Evolutionary conservation across 495 filamentous ascomycete genomes (phyloP).

Genomic region (Hypoxylon rickii): DNA sequence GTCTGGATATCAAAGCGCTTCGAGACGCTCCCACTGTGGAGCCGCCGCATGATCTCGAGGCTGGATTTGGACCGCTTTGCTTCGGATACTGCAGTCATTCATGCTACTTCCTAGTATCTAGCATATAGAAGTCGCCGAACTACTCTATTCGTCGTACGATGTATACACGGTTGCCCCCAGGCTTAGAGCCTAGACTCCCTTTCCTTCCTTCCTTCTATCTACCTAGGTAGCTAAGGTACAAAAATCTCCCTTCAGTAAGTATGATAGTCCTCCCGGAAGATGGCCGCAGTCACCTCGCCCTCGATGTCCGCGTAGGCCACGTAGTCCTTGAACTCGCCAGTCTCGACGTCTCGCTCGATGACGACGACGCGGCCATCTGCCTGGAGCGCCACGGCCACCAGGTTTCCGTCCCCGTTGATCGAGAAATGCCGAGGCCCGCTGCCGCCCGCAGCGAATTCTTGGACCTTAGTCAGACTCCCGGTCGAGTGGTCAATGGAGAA

Average conservation of each 20-base stretch:
- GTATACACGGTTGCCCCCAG: conserved; percentile 3
- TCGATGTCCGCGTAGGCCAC: conserved; percentile 52
- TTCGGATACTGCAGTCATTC: conserved; percentile 4
- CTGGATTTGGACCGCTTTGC: neutral
- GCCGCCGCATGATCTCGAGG: conserved; percentile 13
- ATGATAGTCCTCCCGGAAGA: conserved; percentile 61
- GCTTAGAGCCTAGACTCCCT: conserved; percentile 7
- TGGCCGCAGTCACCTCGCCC: conserved; percentile 61
- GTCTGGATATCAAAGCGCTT: neutral
- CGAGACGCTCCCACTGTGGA: neutral
- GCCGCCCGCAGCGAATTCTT: conserved; percentile 62
- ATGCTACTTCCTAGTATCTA: neutral
- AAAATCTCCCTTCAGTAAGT: conserved; percentile 1
- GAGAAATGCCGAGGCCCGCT: conserved; percentile 66
- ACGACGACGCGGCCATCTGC: conserved; percentile 61
- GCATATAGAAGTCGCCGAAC: too few relatives aligned
- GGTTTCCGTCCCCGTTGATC: conserved; percentile 63
- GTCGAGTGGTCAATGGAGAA: conserved; percentile 51
- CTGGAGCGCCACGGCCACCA: conserved; percentile 68
- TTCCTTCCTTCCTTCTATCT: neutral
- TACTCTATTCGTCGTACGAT: conserved; percentile 13
- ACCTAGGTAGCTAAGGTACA: neutral
- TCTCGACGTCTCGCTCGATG: conserved; percentile 59
- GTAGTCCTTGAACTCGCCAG: conserved; percentile 59
- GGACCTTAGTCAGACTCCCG: conserved; percentile 55